A percentile compares a stretch with the other conserved stretches of the same genome.
These are phyloP conservation scores for Auricularia sp. DNA, from an alignment of 768 basidiomycete genomes.

Conservation along the genomic window DNA sequence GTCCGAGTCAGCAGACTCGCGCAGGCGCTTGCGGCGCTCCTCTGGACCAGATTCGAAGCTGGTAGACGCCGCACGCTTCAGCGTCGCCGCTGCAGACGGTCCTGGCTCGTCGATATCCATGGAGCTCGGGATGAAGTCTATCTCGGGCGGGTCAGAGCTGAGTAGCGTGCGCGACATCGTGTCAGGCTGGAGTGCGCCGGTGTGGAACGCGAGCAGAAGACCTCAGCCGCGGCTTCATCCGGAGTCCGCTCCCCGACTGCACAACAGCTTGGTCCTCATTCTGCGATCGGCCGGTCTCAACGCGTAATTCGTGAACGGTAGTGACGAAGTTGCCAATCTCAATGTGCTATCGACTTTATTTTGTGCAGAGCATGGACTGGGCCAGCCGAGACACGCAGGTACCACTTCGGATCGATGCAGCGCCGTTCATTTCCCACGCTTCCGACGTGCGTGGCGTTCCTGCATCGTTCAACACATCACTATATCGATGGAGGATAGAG, in stretches of 20 bases:
- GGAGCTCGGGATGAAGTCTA: neutral
- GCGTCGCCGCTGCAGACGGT: neutral
- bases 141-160: neutral
- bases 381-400: too few species aligned
- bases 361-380: too few species aligned
- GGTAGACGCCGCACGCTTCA: constrained; percentile 1
- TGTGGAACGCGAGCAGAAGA: neutral
- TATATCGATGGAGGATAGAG: too few species aligned
- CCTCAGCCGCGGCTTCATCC: neutral
- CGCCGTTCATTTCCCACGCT: too few species aligned
- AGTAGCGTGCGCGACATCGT: neutral
- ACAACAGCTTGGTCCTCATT: too few species aligned
- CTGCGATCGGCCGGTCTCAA: too few species aligned
- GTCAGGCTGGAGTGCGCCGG: neutral
- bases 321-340: too few species aligned
- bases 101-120: neutral
- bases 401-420: too few species aligned
- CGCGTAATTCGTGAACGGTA: too few species aligned
- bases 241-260: neutral
- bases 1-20: neutral
- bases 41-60: neutral
- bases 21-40: neutral
- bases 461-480: too few species aligned
- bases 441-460: too few species aligned
- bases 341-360: too few species aligned